Evolutionary conservation across 2,329 filamentous ascomycete species (phyloP), one percentile per base, ranked within the genome.

Genomic region (Aspergillus ibericus): DNA sequence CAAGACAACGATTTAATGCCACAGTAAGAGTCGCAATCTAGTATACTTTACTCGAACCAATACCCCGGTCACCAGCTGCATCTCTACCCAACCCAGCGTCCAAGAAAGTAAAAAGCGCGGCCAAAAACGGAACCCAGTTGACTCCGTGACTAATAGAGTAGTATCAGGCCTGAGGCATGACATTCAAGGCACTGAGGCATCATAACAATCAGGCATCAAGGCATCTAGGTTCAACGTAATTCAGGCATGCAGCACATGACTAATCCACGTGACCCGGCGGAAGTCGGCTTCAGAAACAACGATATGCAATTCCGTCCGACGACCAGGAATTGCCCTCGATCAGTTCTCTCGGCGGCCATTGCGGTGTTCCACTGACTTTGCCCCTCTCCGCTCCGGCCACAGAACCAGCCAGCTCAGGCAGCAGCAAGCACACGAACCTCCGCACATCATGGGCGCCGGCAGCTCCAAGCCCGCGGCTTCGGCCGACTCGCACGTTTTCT

Each of bases 381-480:
- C 44, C 10, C 22, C n/a, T 48, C 44, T 29, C n/a, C 44, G 8
- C 44, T 48, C 25, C 44, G 25, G 44, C 44, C 44, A n/a, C 27
- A n/a, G 15, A 16, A 47, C 13, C 22, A 27, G n/a, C 15, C 44
- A 48, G 44, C 22, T 32, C 25, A 27, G 20, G 18, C 47, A 27
- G 22, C 13, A 34, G 22, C 16, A 25, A 50, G 25, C 10, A 22
- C 35, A 35, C 55, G 22, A 50, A 48, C 48, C 51, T 44, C 53
- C 44, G 44, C 56, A 72, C 66, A 72, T 60, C 51, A 88, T 88
- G 85, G 85, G 85, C 73, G 81, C 82, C 70, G 83, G 83, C 66
- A 81, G 81, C 76, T 88, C 85, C 54, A 87, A 87, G 77, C 82
- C 82, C 66, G 79, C 82, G 63, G 77, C 76, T 63, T 75, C 80